Evolutionary conservation across 768 basidiomycete genomes (phyloP).

Genomic region (Botryobasidium botryosum): DNA sequence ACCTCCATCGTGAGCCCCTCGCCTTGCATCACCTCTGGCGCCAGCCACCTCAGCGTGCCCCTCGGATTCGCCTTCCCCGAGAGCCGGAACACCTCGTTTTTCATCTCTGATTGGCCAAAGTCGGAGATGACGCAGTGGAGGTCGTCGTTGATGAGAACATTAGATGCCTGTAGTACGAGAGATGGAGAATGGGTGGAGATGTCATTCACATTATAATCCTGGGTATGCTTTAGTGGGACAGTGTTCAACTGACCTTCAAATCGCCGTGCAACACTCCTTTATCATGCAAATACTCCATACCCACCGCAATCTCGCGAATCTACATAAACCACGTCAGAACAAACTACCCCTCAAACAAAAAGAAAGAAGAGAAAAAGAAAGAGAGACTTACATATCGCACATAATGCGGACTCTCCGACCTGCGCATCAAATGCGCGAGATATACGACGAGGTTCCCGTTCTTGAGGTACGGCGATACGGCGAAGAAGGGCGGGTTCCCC

Average conservation of each 20-base stretch:
- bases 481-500: conserved; percentile 58
- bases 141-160: conserved; percentile 11
- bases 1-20: not conserved
- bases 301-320: conserved; percentile 10
- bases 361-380: not conserved
- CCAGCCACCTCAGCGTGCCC: conserved; percentile 1
- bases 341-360: not conserved
- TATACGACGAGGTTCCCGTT: conserved; percentile 47
- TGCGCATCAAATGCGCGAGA: no score
- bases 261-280: conserved; percentile 9
- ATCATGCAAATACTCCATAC: conserved; percentile 7
- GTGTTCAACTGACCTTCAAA: conserved; percentile 1
- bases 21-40: not conserved
- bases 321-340: not conserved
- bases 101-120: conserved; percentile 72
- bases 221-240: not conserved
- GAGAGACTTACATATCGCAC: not conserved
- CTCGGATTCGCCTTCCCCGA: conserved; percentile 25
- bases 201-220: not conserved
- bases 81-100: conserved; percentile 46
- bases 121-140: conserved; percentile 55
- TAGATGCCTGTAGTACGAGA: conserved; percentile 5
- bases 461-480: conserved; percentile 56
- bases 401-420: conserved; percentile 6
- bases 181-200: not conserved